phyloP scores from a whole-genome alignment of 805 yeast genomes.

The Clavispora asparagi region DNA sequence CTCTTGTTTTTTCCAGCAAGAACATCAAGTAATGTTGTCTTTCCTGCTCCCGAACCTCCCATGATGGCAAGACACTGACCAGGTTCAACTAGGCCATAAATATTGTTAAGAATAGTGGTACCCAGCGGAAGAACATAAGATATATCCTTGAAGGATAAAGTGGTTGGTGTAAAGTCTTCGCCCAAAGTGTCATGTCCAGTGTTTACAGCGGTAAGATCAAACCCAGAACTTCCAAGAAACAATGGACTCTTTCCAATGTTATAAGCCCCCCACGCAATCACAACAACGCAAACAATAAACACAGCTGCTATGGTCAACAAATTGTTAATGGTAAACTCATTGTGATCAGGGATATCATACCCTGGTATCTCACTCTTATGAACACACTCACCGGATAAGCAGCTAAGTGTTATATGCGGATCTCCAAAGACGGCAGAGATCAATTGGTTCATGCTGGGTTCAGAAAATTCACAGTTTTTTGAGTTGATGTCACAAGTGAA shows the following conservation, averaged over 20 bases:
- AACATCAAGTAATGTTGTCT: constrained; percentile 88
- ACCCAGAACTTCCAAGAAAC: constrained; percentile 24
- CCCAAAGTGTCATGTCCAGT: constrained; percentile 38
- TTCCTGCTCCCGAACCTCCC: constrained; percentile 99
- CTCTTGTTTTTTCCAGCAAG: constrained; percentile 82
- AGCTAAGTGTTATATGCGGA: constrained; percentile 73
- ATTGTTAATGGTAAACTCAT: constrained; percentile 40
- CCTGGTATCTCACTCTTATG: constrained; percentile 94
- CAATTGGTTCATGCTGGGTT: constrained; percentile 93
- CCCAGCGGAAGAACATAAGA: constrained; percentile 49
- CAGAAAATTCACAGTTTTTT: constrained; percentile 73
- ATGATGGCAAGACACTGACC: constrained; percentile 90
- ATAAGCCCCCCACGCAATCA: constrained; percentile 38
- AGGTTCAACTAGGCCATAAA: constrained; percentile 77
- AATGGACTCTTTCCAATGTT: constrained; percentile 59
- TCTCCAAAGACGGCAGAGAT: constrained; percentile 94
- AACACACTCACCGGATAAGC: constrained; percentile 85
- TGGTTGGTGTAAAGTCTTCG: constrained; percentile 58
- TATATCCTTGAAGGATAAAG: constrained; percentile 70
- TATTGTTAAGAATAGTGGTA: constrained; percentile 50
- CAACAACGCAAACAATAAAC: constrained; percentile 37
- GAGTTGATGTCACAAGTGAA: constrained; percentile 69
- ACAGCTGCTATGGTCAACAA: constrained; percentile 43
- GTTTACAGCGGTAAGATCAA: constrained; percentile 9
- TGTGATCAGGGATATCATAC: constrained; percentile 60